phyloP scores from a whole-genome alignment of 1,139 yeast species.

The Candida sojae region DNA sequence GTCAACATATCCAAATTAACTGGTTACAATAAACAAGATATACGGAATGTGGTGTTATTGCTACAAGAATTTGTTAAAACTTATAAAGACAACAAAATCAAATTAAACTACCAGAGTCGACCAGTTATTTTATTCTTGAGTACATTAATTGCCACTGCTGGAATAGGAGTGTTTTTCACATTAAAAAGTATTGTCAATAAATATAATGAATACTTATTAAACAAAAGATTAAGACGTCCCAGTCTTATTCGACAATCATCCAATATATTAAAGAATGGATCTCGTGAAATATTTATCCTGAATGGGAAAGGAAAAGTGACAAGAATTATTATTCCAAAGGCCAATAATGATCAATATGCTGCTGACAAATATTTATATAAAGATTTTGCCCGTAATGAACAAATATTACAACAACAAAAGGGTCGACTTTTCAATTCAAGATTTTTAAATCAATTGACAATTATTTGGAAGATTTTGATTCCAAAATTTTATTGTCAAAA shows the following conservation, averaged over 20 bases:
- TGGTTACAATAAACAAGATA: constrained; percentile 36
- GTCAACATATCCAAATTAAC: constrained; percentile 37
- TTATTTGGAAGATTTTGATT: constrained; percentile 79
- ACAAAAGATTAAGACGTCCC: constrained; percentile 34
- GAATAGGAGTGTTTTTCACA: constrained; percentile 41
- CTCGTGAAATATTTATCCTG: constrained; percentile 56
- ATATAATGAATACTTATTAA: constrained; percentile 32
- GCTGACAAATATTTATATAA: constrained; percentile 68
- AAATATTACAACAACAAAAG: constrained; percentile 28
- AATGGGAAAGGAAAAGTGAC: constrained; percentile 44
- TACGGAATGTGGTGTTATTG: constrained; percentile 34
- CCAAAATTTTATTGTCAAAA: constrained; percentile 74
- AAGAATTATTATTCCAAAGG: constrained; percentile 58
- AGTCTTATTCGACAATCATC: constrained; percentile 45
- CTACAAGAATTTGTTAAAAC: constrained; percentile 41
- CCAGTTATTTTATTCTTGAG: constrained; percentile 48
- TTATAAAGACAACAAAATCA: constrained; percentile 39
- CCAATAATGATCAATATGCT: constrained; percentile 62
- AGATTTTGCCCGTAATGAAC: constrained; percentile 46
- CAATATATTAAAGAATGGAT: constrained; percentile 52
- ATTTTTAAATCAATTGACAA: constrained; percentile 71
- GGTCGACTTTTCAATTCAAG: constrained; percentile 54
- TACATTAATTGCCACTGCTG: constrained; percentile 45
- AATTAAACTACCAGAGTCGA: constrained; percentile 44
- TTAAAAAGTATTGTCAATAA: constrained; percentile 31